phyloP scores from a whole-genome alignment of 345 rosid genomes.

The Salix exigua region DNA sequence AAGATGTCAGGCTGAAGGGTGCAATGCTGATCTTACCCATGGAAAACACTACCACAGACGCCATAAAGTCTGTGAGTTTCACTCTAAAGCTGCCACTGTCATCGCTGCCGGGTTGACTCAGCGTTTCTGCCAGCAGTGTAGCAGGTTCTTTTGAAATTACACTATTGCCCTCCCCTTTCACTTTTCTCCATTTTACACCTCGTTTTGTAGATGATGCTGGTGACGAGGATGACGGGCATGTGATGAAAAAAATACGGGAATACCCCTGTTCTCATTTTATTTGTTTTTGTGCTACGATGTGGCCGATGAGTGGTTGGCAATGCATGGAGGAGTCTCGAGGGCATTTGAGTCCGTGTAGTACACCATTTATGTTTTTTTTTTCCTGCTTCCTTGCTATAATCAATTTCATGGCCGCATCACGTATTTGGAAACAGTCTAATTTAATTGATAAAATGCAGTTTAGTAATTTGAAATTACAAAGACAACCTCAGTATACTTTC shows the following conservation, averaged over 20 bases:
- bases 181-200: neutral
- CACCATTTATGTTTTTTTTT: neutral
- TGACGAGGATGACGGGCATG: neutral
- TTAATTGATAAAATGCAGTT: too few relatives aligned
- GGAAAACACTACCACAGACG: slow-evolving; percentile 96
- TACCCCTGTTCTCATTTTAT: slow-evolving; percentile 18
- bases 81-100: slow-evolving; percentile 90
- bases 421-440: too few relatives aligned
- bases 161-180: slow-evolving; percentile 27
- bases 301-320: slow-evolving; percentile 37
- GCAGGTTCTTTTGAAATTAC: slow-evolving; percentile 61
- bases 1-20: slow-evolving; percentile 94
- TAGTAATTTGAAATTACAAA: too few relatives aligned
- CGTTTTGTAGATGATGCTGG: neutral
- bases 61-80: slow-evolving; percentile 96
- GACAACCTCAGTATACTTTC: too few relatives aligned
- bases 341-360: slow-evolving; percentile 28
- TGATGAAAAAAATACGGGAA: slow-evolving; percentile 20
- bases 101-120: slow-evolving; percentile 84
- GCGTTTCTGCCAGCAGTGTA: slow-evolving; percentile 99
- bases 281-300: neutral
- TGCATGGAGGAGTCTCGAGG: slow-evolving; percentile 50
- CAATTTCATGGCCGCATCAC: too few relatives aligned
- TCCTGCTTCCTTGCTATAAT: slow-evolving; percentile 7
- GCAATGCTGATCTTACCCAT: slow-evolving; percentile 88